Base-by-base conservation (phyloP, 2,329 filamentous ascomycete species). In the Colletotrichum coccodes region DNA sequence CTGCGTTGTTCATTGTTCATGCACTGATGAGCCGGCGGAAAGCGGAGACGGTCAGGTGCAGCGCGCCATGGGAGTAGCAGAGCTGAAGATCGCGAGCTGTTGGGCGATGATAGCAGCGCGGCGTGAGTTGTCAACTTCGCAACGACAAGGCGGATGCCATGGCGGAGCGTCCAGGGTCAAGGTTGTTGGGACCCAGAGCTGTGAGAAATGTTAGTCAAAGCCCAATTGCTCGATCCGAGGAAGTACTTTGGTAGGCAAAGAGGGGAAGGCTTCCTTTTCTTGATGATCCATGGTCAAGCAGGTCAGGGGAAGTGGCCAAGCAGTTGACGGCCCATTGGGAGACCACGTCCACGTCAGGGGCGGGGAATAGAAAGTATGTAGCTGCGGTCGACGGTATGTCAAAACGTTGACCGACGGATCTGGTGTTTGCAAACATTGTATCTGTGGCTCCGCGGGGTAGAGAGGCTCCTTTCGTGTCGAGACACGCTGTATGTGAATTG, bases 321-420 rank as follows among this genome's bases (percentile, higher is more conserved):
- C 44, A 26, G 57, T 61, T 63, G 64, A 68, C 64, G 67, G 64
- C 64, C 67, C 26, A 32, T 52, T 63, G 3, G n/a, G 21, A 61
- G 67, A 38, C 67, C 67, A 61, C n/a, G 42, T 50, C 50, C 52
- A 36, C 40, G 56, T 46, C 32, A 52, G n/a, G 50, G 32, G n/a
- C 50, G 50, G 23, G 32, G 50, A 32, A 38, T n/a, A 6, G 46
- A 6, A 30, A 30, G 3, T n/a, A 50, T 23, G 16, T 5, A 30
- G n/a, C n/a, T n/a, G n/a, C n/a, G 26, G 14, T 16, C 6, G 8
- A 11, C 3, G 46, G 16, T 32, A 7, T 23, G 16, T 18, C 16
- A 9, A 18, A 4, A 32, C 14, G 30, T 34, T 23, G 30, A 11
- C 18, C 30, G 30, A 34, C 11, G n/a, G 18, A 14, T 1, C 7